A percentile compares a stretch with the other conserved stretches of the same genome.
Conservation (phyloP, 192 early-diverging fungal genomes). For the Tieghemiomyces parasiticus region DNA sequence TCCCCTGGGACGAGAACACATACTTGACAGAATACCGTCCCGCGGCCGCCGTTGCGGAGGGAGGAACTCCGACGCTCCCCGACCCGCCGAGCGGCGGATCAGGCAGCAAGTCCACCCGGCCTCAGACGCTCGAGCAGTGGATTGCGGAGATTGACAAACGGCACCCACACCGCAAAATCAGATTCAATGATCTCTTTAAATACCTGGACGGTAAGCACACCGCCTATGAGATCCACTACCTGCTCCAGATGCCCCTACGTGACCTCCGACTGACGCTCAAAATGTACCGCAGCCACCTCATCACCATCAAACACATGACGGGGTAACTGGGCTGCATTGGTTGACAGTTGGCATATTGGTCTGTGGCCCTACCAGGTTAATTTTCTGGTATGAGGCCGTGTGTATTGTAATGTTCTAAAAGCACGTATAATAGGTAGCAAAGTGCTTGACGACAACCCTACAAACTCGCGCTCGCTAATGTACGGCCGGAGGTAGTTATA, state of each 20-base stretch:
- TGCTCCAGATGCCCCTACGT: slow-evolving; percentile 7
- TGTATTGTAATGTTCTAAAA: no score
- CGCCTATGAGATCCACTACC: slow-evolving; percentile 9
- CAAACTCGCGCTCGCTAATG: no score
- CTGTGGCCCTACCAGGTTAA: no score
- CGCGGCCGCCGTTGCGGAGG: not conserved
- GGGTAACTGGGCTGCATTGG: no score
- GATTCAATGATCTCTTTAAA: not conserved
- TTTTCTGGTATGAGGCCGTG: no score
- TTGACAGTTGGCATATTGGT: no score
- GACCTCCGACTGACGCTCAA: slow-evolving; percentile 1
- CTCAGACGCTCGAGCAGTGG: not conserved
- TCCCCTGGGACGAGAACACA: slow-evolving; percentile 6
- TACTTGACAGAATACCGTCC: not conserved
- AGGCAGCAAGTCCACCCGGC: not conserved
- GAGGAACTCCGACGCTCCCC: not conserved
- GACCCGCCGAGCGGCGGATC: not conserved
- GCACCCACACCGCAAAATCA: not conserved
- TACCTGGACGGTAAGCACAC: slow-evolving; percentile 11
- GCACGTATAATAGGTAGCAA: no score
- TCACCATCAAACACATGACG: slow-evolving; percentile 2
- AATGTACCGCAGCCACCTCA: slow-evolving; percentile 2
- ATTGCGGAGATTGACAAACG: not conserved
- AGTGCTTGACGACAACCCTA: no score
- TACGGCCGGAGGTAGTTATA: no score